Base-by-base conservation (phyloP, 2,329 filamentous ascomycete species). In the Exserohilum rostratum region DNA sequence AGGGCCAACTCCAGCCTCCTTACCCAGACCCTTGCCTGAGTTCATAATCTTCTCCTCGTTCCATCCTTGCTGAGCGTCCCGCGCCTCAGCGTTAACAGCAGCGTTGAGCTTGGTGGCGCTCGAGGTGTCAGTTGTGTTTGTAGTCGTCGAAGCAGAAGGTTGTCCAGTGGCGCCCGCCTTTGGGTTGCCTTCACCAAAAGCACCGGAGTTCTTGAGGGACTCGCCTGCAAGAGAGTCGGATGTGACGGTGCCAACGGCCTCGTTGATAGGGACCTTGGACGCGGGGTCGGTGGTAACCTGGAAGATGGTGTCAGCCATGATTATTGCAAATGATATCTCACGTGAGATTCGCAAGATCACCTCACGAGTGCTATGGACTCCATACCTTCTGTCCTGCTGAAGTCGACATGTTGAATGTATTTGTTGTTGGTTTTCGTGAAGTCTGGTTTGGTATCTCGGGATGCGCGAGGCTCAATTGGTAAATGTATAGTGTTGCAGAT, bases 181-280 rank as follows among this genome's bases (percentile, higher is more conserved):
- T 20, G 80, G 78, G 75, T 90, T 90, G 52, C 81, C 74, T 25
- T 82, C 72, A 35, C 82, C 77, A 65, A 90, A 91, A 11, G 73
- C 77, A 60, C 89, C 90, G 53, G 82, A 82, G 18, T 78, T 63
- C 42, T 80, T 77, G 55, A 85, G 76, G 0, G 90, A 95, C 67
- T 93, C 87, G 54, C 86, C 88, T 10, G 91, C 91, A 5, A 96
- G 85, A 6, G 90, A 93, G 75, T 89, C 89, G 12, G 82, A 78
- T 39, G 83, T 77, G 1, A 93, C 82, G 22, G 80, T 66, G 47
- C 91, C 91, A 5, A 87, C 78, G 12, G 81, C 78, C 73, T 95
- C 90, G 13, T 78, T 71, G 54, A 80, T 82, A 15, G 60, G 55
- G 25, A 85, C 82, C 33, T 66, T 68, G 42, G 78, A 71, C 55